Evolutionary conservation across 2,329 filamentous ascomycete species (phyloP).

Genomic region (Daldinia sp.): DNA sequence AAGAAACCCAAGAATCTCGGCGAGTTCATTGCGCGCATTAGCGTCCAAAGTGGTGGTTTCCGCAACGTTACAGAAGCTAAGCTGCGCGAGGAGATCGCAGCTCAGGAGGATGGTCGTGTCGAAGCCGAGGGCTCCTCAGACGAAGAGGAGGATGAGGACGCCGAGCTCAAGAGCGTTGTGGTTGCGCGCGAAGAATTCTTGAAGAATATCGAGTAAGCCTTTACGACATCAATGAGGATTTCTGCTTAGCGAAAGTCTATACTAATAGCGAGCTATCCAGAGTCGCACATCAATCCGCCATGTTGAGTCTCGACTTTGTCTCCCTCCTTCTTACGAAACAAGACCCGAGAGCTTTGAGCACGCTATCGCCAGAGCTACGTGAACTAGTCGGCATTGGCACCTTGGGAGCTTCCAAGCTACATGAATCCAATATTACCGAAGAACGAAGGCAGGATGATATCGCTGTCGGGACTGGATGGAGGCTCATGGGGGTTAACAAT

Average conservation of each 20-base stretch:
- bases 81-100: conserved; percentile 74
- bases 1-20: conserved; percentile 72
- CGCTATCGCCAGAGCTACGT: conserved; percentile 78
- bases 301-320: conserved; percentile 82
- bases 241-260: conserved; percentile 35
- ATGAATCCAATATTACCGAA: conserved; percentile 69
- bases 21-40: conserved; percentile 83
- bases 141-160: conserved; percentile 60
- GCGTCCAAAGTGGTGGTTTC: conserved; percentile 83
- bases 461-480: conserved; percentile 75
- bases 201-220: conserved; percentile 66
- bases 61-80: conserved; percentile 80
- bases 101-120: conserved; percentile 56
- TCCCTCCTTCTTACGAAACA: conserved; percentile 88
- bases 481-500: conserved; percentile 79
- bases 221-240: background rate
- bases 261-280: conserved; percentile 49
- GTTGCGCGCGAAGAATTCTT: conserved; percentile 69
- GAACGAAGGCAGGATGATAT: conserved; percentile 68
- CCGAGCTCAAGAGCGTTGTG: conserved; percentile 57
- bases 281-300: conserved; percentile 68
- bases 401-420: conserved; percentile 75
- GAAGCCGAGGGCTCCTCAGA: conserved; percentile 59
- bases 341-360: conserved; percentile 75
- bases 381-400: conserved; percentile 79